Evolutionary conservation across 495 filamentous ascomycete genomes (phyloP), one percentile per base, ranked within the genome.

Genomic region (Haplographium delicatum): DNA sequence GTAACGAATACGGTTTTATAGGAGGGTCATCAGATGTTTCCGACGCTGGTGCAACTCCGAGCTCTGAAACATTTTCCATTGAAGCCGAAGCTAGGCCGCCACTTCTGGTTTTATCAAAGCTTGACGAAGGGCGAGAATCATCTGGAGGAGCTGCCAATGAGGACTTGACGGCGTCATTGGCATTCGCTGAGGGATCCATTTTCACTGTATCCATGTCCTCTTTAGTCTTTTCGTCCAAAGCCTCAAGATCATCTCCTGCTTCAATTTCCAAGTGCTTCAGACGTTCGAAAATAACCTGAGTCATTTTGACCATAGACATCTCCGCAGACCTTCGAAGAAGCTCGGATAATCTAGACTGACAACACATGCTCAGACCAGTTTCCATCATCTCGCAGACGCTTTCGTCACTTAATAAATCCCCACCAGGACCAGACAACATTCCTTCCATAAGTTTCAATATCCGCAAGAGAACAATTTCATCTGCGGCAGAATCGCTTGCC

Each of bases 311-410:
- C 94, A 97, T 97, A 47, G 89, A 85, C 66, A 95, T 93, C 65
- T 99, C 93, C 1, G 94, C 94, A 19, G 89, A 91, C 52, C 90
- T 78, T 46, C 91, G 78, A 15, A 99, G 73, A 8, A 97, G 81
- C 59, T 96, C 93, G 15, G 93, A 95, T 43, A 99, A 78, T 42
- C 91, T 81, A 47, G 83, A 80, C 68, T 96, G 89, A 49, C 91
- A 96, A 69, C 93, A 99, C 79, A 99, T 97, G 64, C 90, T 95
- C 53, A 99, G 66, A 3, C 91, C 94, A 4, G 88, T 91, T 66
- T 96, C 93, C 93, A 99, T 97, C 93, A 99, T 97, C 62, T 96
- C 88, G 62, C 93, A 99, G 9, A 99, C 88, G 62, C 91, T 96
- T 69, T 96, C 91, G 59, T 99, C 93, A 26, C 91, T 90, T 3